Evolutionary conservation across 768 basidiomycete species (phyloP).

Genomic region (Hirschioporus abietinus): DNA sequence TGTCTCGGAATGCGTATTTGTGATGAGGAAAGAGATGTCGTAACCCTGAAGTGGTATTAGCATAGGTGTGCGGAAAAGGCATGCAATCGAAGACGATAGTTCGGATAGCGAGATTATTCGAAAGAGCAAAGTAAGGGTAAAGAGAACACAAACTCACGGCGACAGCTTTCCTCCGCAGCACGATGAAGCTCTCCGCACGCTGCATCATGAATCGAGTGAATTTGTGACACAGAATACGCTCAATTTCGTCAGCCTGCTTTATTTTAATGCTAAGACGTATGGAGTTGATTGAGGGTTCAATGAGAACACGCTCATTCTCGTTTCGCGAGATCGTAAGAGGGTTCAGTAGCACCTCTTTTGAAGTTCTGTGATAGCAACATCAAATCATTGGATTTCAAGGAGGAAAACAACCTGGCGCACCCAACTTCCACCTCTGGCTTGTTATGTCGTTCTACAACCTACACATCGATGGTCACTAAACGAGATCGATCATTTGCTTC

Average conservation of each 20-base stretch:
- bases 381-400: background rate
- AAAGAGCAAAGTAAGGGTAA: background rate
- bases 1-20: conserved; percentile 93
- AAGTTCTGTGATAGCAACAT: conserved; percentile 47
- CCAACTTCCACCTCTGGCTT: conserved; percentile 91
- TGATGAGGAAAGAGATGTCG: conserved; percentile 97
- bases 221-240: conserved; percentile 94
- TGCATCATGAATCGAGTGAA: conserved; percentile 99
- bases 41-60: conserved; percentile 61
- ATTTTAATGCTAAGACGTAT: conserved; percentile 97
- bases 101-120: conserved; percentile 7
- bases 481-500: conserved; percentile 11
- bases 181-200: conserved; percentile 94
- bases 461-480: conserved; percentile 17
- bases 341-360: conserved; percentile 91
- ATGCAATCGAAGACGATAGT: conserved; percentile 4
- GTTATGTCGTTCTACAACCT: conserved; percentile 97
- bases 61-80: background rate
- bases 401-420: conserved; percentile 35
- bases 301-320: conserved; percentile 93
- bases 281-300: conserved; percentile 96
- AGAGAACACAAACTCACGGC: conserved; percentile 42
- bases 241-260: conserved; percentile 99
- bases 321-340: conserved; percentile 94
- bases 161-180: conserved; percentile 92